Percentiles rank a stretch among this genome's conserved stretches.
Conservation (phyloP, 495 filamentous ascomycete species). For the Hypoxylon lenormandii region DNA sequence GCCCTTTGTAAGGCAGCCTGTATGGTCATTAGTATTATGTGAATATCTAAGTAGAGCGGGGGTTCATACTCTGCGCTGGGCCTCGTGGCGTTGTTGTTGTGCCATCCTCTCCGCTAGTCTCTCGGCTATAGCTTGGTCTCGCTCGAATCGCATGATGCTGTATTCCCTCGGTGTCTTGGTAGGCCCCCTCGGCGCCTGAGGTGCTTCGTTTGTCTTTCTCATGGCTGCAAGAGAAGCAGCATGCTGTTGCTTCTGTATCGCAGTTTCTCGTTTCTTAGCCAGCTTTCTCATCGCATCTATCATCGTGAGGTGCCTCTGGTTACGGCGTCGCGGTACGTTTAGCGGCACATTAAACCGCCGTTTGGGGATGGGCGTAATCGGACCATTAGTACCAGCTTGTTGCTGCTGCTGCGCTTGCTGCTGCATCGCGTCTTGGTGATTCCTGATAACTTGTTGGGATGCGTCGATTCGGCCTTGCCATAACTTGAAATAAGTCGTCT, state of each 20-base stretch:
- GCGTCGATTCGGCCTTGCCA: conserved; percentile 84
- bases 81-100: conserved; percentile 71
- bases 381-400: conserved; percentile 67
- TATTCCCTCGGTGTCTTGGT: conserved; percentile 84
- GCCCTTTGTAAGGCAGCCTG: conserved; percentile 54
- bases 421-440: conserved; percentile 67
- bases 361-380: conserved; percentile 66
- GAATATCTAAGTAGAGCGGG: conserved; percentile 7
- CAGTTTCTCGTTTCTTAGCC: conserved; percentile 90
- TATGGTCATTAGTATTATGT: conserved; percentile 44
- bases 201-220: conserved; percentile 76
- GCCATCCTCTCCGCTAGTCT: conserved; percentile 79
- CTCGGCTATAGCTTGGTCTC: conserved; percentile 81
- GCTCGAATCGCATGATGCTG: conserved; percentile 85
- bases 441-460: conserved; percentile 73
- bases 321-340: conserved; percentile 84
- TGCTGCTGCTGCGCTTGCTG: conserved; percentile 59
- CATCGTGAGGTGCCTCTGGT: conserved; percentile 83
- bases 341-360: conserved; percentile 76
- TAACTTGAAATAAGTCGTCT: conserved; percentile 89
- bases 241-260: conserved; percentile 86
- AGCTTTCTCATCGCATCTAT: conserved; percentile 95
- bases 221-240: conserved; percentile 74
- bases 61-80: conserved; percentile 66
- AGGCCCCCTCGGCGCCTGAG: conserved; percentile 67